Evolutionary conservation across 1,284 basidiomycete genomes (phyloP), one percentile per base, ranked within the genome.

Genomic region (Rhodotorula sp.): DNA sequence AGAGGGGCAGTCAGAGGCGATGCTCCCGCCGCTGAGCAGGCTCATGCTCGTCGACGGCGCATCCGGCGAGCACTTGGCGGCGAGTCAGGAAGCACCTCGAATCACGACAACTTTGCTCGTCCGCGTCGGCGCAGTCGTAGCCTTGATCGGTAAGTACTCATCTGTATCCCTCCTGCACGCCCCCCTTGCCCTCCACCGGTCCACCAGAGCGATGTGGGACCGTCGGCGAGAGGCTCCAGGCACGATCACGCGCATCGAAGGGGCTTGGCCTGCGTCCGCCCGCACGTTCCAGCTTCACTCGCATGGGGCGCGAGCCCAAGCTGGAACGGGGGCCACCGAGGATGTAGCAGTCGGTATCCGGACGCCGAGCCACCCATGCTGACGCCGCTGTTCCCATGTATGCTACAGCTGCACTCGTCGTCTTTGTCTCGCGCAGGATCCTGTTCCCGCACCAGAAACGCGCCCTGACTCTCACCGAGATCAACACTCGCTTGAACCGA

Each of bases 401-500:
- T 3, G 23, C 43, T 16, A n/a, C 39, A 18, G 14, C 61, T 31
- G 47, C 62, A 39, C 46, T 72, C 63, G 6, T 58, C 43, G n/a
- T 64, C 43, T 54, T 60, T 52, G 16, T 66, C 57, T 18, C 68
- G 46, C 31, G 62, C 48, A 60, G 56, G 34, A n/a, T 69, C 60
- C 29, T 52, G 60, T 43, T 51, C 56, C 66, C 70, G 29, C 66
- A 47, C 29, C 31, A 58, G 21, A 63, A 48, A 26, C 67, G 67
- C 34, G 29, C 64, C n/a, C 61, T 66, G n/a, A 68, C 70, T 20
- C 49, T 63, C 31, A 69, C 67, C 18, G 64, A 72, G 43, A 56
- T 57, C 58, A 72, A 72, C 64, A 72, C 70, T 16, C 49, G 46
- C 43, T 43, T 65, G 29, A 72, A 72, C 58, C 63, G 70, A 8